Conservation (phyloP, 129 eudicot species). For the Flaveria ramosissima region DNA sequence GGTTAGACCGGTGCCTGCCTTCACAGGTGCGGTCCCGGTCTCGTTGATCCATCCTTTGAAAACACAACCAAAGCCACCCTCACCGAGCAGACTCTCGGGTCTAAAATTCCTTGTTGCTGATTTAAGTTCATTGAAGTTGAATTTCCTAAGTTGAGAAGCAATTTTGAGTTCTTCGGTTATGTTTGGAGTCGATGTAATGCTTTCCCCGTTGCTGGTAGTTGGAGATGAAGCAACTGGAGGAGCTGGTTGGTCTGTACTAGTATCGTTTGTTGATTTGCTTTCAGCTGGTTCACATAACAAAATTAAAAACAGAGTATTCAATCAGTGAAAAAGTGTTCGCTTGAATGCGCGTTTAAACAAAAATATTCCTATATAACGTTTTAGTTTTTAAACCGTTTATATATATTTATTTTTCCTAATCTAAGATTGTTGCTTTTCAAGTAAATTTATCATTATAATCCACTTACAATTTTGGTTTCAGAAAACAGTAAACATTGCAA, state of each 20-base stretch:
- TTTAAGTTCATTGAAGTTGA: conserved; percentile 72
- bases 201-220: conserved; percentile 69
- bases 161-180: conserved; percentile 73
- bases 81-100: conserved; percentile 90
- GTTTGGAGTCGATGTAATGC: conserved; percentile 70
- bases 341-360: background rate
- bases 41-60: conserved; percentile 95
- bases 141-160: conserved; percentile 78
- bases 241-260: conserved; percentile 71
- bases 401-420: background rate
- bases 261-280: conserved; percentile 62
- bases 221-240: conserved; percentile 74
- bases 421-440: background rate
- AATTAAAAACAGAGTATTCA: background rate
- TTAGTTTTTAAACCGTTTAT: background rate
- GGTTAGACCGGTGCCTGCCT: conserved; percentile 82
- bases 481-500: background rate
- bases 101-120: conserved; percentile 90
- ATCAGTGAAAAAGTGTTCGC: background rate
- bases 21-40: conserved; percentile 66
- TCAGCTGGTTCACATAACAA: conserved; percentile 47
- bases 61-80: conserved; percentile 97
- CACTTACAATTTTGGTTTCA: no score
- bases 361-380: background rate
- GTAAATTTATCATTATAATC: background rate